phyloP scores from a whole-genome alignment of 2,329 filamentous ascomycete species.

The Apiospora kogelbergensis region DNA sequence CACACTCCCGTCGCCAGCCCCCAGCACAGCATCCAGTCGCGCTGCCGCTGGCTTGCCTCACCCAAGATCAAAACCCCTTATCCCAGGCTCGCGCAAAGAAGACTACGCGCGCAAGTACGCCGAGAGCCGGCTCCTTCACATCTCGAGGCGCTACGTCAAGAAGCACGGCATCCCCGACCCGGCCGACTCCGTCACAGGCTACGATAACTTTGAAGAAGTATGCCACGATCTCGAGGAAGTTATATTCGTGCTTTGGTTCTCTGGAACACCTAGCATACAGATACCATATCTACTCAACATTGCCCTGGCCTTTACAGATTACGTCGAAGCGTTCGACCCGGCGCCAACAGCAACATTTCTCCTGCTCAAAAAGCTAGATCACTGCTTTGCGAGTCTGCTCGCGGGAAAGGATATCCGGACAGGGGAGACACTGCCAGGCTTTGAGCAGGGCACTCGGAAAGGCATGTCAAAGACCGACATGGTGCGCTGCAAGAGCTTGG shows the following conservation, averaged over 20 bases:
- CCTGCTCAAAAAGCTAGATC: slow-evolving; percentile 76
- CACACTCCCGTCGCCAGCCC: slow-evolving; percentile 54
- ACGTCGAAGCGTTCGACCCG: slow-evolving; percentile 71
- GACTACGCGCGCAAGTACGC: slow-evolving; percentile 59
- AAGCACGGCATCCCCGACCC: slow-evolving; percentile 50
- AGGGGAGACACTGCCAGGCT: slow-evolving; percentile 67
- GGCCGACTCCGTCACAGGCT: slow-evolving; percentile 53
- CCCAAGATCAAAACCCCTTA: slow-evolving; percentile 52
- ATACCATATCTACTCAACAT: slow-evolving; percentile 81
- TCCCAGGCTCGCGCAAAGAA: slow-evolving; percentile 59
- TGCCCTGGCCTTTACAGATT: slow-evolving; percentile 70
- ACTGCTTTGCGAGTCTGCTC: slow-evolving; percentile 77
- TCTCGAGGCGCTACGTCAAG: slow-evolving; percentile 61
- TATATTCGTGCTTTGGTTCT: slow-evolving; percentile 82
- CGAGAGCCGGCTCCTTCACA: slow-evolving; percentile 50
- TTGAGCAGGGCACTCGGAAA: slow-evolving; percentile 57
- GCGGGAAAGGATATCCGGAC: slow-evolving; percentile 66
- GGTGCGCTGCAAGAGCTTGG: slow-evolving; percentile 79
- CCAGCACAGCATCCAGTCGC: slow-evolving; percentile 46
- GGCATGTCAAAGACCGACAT: slow-evolving; percentile 81
- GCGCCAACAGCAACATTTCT: slow-evolving; percentile 67
- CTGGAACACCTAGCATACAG: slow-evolving; percentile 79
- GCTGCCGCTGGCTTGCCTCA: slow-evolving; percentile 48
- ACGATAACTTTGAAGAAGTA: slow-evolving; percentile 65
- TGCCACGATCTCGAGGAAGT: slow-evolving; percentile 73